Conservation (phyloP, 1,284 basidiomycete species). For the Inonotus hispidus region DNA sequence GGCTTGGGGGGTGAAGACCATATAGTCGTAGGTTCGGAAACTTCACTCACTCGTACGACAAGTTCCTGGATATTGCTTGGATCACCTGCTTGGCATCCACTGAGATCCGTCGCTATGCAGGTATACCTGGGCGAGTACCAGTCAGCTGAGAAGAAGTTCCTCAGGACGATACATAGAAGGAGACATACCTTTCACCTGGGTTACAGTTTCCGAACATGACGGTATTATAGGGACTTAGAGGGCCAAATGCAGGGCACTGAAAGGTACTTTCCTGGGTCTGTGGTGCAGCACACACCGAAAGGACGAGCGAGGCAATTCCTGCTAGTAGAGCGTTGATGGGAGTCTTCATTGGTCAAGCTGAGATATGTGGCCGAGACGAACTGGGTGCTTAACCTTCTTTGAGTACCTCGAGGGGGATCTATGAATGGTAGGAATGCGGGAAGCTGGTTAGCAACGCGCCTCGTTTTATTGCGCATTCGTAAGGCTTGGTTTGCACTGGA, state of each 20-base stretch:
- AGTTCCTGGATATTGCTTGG: neutral
- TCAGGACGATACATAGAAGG: neutral
- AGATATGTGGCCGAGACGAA: too few species aligned
- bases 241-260: conserved; percentile 2
- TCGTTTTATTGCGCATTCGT: too few species aligned
- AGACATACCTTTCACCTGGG: neutral
- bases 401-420: too few species aligned
- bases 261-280: neutral
- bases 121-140: neutral
- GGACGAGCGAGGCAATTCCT: neutral
- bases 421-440: too few species aligned
- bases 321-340: too few species aligned
- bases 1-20: neutral
- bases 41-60: neutral
- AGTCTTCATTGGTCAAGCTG: too few species aligned
- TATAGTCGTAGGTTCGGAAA: neutral
- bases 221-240: neutral
- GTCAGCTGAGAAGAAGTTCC: neutral
- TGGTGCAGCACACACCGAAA: neutral
- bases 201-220: neutral
- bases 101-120: neutral
- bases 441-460: too few species aligned
- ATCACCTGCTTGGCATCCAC: neutral
- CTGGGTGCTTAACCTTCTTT: too few species aligned
- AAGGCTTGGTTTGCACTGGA: too few species aligned